Evolutionary conservation across 2,329 filamentous ascomycete genomes (phyloP).

Genomic region (Stylonectria norvegica): DNA sequence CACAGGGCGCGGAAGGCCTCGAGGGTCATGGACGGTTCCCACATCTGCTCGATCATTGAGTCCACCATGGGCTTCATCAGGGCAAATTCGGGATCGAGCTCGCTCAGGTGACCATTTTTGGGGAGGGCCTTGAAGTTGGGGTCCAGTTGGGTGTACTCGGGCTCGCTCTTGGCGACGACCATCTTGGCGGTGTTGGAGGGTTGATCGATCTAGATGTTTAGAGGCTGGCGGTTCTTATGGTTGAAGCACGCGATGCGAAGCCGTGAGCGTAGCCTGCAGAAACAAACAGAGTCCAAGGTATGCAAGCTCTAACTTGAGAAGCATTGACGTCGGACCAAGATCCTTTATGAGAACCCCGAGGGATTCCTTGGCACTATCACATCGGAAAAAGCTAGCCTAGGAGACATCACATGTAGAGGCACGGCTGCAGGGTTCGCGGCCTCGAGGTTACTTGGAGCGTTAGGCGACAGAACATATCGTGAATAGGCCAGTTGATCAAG

Average conservation of each 20-base stretch:
- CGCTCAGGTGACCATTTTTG: conserved; percentile 34
- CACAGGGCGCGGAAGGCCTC: conserved; percentile 27
- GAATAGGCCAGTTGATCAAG: neutral
- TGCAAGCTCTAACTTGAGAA: too few relatives aligned
- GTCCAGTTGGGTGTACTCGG: conserved; percentile 28
- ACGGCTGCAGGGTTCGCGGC: neutral
- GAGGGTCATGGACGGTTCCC: conserved; percentile 26
- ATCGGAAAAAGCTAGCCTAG: conserved; percentile 13
- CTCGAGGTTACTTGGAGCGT: neutral
- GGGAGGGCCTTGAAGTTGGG: conserved; percentile 32
- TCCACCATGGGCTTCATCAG: conserved; percentile 25
- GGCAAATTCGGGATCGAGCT: conserved; percentile 31
- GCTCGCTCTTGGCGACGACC: conserved; percentile 26
- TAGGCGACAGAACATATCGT: too few relatives aligned
- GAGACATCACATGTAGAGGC: neutral
- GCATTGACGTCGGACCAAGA: too few relatives aligned
- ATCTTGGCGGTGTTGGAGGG: conserved; percentile 11
- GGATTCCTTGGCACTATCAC: conserved; percentile 2
- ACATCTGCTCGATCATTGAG: conserved; percentile 26
- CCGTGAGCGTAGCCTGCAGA: too few relatives aligned
- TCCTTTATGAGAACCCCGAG: too few relatives aligned
- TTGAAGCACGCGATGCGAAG: too few relatives aligned
- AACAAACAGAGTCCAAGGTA: too few relatives aligned
- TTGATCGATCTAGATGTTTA: too few relatives aligned
- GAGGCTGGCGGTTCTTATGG: too few relatives aligned